Evolutionary conservation across 2,329 filamentous ascomycete species (phyloP).

Genomic region (Paracorniculantispora psalliotae): DNA sequence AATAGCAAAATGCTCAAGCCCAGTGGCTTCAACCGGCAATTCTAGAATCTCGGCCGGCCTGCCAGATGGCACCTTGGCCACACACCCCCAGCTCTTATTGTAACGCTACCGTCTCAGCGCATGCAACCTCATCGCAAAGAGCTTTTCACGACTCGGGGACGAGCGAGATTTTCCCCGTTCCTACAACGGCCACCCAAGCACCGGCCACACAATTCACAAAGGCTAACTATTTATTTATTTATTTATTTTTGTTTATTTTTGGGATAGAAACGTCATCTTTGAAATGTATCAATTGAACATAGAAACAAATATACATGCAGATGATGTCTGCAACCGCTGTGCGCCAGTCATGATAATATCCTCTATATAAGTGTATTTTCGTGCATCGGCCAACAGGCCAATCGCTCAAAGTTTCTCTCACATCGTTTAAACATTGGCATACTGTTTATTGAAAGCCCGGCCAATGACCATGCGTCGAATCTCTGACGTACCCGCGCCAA

Average conservation of each 20-base stretch:
- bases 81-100: background rate
- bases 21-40: background rate
- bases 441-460: conserved; percentile 85
- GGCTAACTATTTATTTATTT: background rate
- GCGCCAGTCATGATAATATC: conserved; percentile 6
- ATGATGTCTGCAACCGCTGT: conserved; percentile 2
- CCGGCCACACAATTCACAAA: background rate
- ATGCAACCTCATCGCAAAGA: no score
- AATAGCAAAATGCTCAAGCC: background rate
- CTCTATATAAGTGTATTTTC: background rate
- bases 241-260: no score
- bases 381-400: background rate
- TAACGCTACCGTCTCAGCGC: no score
- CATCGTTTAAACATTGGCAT: conserved; percentile 35
- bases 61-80: background rate
- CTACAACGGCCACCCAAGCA: background rate
- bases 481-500: conserved; percentile 93
- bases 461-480: conserved; percentile 93
- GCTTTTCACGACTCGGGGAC: background rate
- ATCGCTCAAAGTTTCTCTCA: background rate
- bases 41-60: background rate
- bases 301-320: conserved; percentile 1
- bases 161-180: background rate
- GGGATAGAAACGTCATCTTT: background rate
- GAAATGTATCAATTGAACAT: background rate